phyloP scores from a whole-genome alignment of 2,329 filamentous ascomycete species.

The Fusarium abutilonis region DNA sequence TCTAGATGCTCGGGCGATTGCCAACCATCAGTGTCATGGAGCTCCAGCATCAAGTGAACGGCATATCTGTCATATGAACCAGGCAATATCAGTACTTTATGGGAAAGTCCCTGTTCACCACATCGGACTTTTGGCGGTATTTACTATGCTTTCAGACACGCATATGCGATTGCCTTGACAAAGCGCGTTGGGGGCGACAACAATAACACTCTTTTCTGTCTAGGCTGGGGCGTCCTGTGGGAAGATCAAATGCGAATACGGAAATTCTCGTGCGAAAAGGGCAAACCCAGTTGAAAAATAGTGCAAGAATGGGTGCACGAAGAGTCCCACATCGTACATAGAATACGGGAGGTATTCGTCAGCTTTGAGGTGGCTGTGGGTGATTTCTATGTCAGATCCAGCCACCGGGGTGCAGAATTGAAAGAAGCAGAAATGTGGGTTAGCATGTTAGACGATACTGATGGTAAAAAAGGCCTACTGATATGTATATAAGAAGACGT shows the following conservation, averaged over 20 bases:
- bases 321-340: conserved; percentile 13
- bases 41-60: no score
- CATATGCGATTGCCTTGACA: not conserved
- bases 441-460: not conserved
- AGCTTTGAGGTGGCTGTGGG: conserved; percentile 30
- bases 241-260: not conserved
- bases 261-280: not conserved
- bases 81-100: no score
- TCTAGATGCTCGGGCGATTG: not conserved
- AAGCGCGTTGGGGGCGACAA: not conserved
- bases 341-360: conserved; percentile 36
- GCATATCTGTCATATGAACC: no score
- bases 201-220: not conserved
- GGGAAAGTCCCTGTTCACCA: no score
- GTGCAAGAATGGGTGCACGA: conserved; percentile 3
- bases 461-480: no score
- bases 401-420: conserved; percentile 18
- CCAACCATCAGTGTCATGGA: not conserved
- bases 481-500: not conserved
- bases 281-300: conserved; percentile 6
- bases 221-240: not conserved
- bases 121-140: no score
- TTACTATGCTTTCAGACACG: no score
- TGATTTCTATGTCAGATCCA: conserved; percentile 18
- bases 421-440: conserved; percentile 4